Base-by-base conservation (phyloP, 345 rosid species). In the Eutrema heterophyllum region DNA sequence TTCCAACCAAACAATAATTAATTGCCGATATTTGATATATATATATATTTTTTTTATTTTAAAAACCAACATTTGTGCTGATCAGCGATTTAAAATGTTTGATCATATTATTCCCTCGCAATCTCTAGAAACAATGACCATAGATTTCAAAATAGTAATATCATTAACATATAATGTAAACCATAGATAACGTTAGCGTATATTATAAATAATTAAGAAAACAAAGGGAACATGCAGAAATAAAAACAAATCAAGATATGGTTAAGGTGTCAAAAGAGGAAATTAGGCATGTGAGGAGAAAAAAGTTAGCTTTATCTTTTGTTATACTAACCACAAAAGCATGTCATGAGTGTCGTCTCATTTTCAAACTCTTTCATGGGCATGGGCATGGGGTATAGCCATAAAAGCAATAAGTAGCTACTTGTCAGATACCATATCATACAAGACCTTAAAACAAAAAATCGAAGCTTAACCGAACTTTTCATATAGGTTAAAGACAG, bases 321-420 rank as follows among this genome's bases (percentile, higher is more conserved):
- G 59, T 45, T 48, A 33, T 66, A 74, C 15, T 9, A 32, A 30
- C 10, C 24, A 21, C 24, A 58, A 74, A 67, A 74, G 48, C 60
- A 39, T 74, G 78, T 74, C 53, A 67, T 50, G 61, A 49, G 26
- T 66, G 72, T 66, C n/a, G 64, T 53, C 62, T 71, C 62, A 15
- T 29, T 62, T 72, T 33, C 49, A 64, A 64, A 44, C 65, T 41
- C 49, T 72, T 12, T 18, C 5, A 24, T 49, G 36, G 65, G 54
- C 38, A 43, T 44, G 64, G 64, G 55, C 55, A 54, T 61, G 64
- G 48, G 57, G 15, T 38, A n/a, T 7, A 55, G 41, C 13, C 41
- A 56, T 15, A 33, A 54, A 33, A 56, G 43, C 62, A 33, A 56
- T 5, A 33, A 56, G 40, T 32, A 55, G 40, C 27, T 35, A 56